phyloP scores from a whole-genome alignment of 2,329 filamentous ascomycete species.

The Trichophyton benhamiae region DNA sequence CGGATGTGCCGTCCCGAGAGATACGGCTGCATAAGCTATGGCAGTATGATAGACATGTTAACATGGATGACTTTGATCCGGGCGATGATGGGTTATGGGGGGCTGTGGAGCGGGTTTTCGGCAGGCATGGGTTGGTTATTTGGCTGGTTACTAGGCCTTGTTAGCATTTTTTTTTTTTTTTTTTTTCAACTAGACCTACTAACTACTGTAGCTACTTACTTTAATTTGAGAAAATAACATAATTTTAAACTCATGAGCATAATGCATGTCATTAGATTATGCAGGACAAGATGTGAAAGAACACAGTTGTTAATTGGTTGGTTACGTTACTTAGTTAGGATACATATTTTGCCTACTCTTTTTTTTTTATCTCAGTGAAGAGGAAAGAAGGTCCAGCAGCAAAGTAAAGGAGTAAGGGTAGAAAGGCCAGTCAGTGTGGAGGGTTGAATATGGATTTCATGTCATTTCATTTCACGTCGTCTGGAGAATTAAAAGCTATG shows the following conservation, averaged over 20 bases:
- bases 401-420: not conserved
- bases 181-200: too few relatives aligned
- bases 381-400: not conserved
- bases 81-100: slow-evolving; percentile 36
- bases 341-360: not conserved
- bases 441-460: not conserved
- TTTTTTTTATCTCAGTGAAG: not conserved
- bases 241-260: too few relatives aligned
- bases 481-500: not conserved
- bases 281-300: too few relatives aligned
- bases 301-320: too few relatives aligned
- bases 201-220: not conserved
- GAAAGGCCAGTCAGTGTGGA: not conserved
- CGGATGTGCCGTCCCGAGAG: not conserved
- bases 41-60: slow-evolving; percentile 36
- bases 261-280: too few relatives aligned
- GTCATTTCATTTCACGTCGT: slow-evolving; percentile 1
- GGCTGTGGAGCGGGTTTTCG: slow-evolving; percentile 36
- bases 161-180: not conserved
- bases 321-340: not conserved
- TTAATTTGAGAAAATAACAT: not conserved
- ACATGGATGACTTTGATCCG: slow-evolving; percentile 42
- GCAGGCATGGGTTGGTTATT: slow-evolving; percentile 37
- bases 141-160: slow-evolving; percentile 29
- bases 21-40: slow-evolving; percentile 28